Base-by-base conservation (phyloP, 139 green algal species). In the Yamagishiella unicocca region DNA sequence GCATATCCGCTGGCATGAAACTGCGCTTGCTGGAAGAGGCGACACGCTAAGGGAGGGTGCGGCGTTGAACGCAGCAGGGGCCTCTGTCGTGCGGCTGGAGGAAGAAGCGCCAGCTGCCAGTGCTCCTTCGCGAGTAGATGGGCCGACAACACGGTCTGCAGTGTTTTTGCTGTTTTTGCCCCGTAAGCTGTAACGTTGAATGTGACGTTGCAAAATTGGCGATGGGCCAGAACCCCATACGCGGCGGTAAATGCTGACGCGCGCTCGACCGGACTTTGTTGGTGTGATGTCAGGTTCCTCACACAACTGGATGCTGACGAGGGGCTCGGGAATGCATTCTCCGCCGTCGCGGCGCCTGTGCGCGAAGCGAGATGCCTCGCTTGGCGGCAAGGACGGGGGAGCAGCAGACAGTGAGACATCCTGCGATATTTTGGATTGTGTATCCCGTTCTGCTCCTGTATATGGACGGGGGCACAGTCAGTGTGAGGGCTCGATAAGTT, bases 161-260 rank as follows among this genome's bases (percentile, higher is more conserved):
- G 29, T 61, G 25, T 31, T 80, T 8, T 25, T 40, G 42, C 10
- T 42, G 4, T 1, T 22, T 45, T 46, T 80, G 72, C 72, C 43
- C 43, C 72, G 25, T 1, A 80, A 27, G 24, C 72, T 80, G 45
- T 80, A 80, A 4, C 72, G 72, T 43, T 80, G 31, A 25, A 64
- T 45, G 4, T 80, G 72, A 27, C 42, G 72, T 22, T 46, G 42
- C 43, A 80, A 45, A 7, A 80, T 29, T 6, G 72, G 72, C 19
- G 72, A 80, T 6, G 72, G 72, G 6, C 72, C 72, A 9, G 72
- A 58, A 1, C 72, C 72, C 31, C 29, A 62, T 25, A 80, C 72
- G n/a, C 43, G 72, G 25, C 45, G 43, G 43, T 62, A 62, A 4
- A 43, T 62, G 43, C 72, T 46, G 43, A 24, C 21, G 21, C 45